Evolutionary conservation across 2,329 filamentous ascomycete species (phyloP).

Genomic region (Cadophora gregata): DNA sequence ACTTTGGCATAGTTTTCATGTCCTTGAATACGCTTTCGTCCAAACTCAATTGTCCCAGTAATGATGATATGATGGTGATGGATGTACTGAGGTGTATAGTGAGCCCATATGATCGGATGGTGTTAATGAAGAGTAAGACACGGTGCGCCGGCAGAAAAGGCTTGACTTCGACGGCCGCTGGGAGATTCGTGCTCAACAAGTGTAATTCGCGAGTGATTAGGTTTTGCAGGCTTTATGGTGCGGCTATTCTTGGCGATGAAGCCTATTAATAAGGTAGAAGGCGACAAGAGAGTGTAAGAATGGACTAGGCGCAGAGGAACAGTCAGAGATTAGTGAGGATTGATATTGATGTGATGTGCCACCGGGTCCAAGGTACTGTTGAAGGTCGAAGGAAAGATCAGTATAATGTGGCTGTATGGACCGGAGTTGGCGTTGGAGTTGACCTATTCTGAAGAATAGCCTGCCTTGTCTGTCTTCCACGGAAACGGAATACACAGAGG

Average conservation of each 20-base stretch:
- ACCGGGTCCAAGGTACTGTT: conserved; percentile 1
- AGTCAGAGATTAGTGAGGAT: background rate
- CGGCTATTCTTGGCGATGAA: background rate
- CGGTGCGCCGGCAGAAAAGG: conserved; percentile 10
- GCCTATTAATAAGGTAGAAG: background rate
- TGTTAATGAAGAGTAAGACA: conserved; percentile 23
- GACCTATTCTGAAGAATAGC: background rate
- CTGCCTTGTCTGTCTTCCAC: background rate
- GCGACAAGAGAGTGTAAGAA: background rate
- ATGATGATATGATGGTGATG: conserved; percentile 1
- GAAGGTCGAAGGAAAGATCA: background rate
- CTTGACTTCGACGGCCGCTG: background rate
- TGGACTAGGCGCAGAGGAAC: background rate
- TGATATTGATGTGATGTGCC: background rate
- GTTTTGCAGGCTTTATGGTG: background rate
- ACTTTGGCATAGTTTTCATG: conserved; percentile 30
- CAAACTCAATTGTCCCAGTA: background rate
- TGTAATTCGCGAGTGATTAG: background rate
- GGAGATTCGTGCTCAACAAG: background rate
- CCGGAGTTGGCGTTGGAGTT: background rate
- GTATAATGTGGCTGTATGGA: background rate
- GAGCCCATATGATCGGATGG: background rate
- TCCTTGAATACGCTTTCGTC: background rate
- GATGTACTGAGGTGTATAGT: background rate
- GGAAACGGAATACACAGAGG: conserved; percentile 7